A percentile compares a stretch with the other conserved stretches of the same genome.
phyloP scores from a whole-genome alignment of 202 grass and related monocot genomes.

The Schoenoplectus tabernaemontani region DNA sequence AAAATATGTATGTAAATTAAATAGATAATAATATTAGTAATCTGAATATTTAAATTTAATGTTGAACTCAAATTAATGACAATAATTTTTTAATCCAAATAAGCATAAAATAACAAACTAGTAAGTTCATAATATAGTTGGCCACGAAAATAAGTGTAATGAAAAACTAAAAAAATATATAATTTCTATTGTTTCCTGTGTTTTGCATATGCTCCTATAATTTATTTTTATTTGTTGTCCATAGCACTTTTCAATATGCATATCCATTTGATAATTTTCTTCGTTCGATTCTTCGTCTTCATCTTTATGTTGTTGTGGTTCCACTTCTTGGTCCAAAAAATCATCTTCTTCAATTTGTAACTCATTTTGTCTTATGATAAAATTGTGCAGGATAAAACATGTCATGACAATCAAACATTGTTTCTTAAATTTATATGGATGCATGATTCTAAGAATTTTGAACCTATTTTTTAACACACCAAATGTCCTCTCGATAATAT shows the following conservation, averaged over 20 bases:
- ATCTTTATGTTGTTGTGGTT: neutral
- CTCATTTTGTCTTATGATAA: neutral
- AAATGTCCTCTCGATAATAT: neutral
- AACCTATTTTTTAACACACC: neutral
- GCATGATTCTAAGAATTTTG: neutral
- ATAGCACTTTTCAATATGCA: neutral
- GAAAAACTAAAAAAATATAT: neutral
- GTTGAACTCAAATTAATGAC: neutral
- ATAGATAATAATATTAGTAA: too few species aligned
- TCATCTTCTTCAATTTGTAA: neutral
- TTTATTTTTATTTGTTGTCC: neutral
- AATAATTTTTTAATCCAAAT: neutral
- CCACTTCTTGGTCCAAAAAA: neutral
- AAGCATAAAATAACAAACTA: neutral
- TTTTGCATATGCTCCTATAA: neutral
- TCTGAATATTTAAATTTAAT: too few species aligned
- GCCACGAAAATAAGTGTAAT: too few species aligned
- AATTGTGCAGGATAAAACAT: neutral
- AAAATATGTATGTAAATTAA: too few species aligned
- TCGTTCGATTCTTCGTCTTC: neutral
- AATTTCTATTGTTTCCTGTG: neutral
- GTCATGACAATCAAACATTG: neutral
- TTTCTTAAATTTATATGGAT: neutral
- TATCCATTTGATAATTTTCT: neutral
- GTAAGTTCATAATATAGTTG: neutral